Percentiles rank a stretch among this genome's conserved stretches.
phyloP scores from a whole-genome alignment of 2,329 filamentous ascomycete genomes.

The Cryphonectria naterciae region DNA sequence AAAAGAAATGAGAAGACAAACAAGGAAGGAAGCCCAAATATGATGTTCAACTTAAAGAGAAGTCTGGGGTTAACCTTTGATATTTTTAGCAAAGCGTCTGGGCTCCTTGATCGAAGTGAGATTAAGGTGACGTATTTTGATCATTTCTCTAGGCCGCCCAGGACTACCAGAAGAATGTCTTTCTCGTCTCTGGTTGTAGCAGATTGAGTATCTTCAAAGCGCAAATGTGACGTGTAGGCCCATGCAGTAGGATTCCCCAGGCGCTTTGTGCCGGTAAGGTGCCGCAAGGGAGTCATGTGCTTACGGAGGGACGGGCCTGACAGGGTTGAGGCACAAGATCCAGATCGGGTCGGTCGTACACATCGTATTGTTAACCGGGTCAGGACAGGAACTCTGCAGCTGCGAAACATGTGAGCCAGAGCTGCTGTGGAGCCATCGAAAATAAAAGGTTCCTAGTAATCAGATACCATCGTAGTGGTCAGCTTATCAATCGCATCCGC shows the following conservation, averaged over 20 bases:
- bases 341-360: not conserved
- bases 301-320: not conserved
- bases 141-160: not conserved
- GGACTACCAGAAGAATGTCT: not conserved
- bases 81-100: not conserved
- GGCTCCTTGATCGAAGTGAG: not conserved
- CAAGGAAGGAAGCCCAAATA: not conserved
- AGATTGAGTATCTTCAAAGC: conserved; percentile 19
- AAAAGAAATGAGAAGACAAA: not conserved
- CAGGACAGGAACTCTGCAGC: not conserved
- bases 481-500: not conserved
- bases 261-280: not conserved
- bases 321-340: not conserved
- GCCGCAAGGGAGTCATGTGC: not conserved
- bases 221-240: conserved; percentile 16
- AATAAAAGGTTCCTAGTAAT: not conserved
- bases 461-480: not conserved
- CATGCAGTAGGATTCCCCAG: not conserved
- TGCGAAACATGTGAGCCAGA: not conserved
- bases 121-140: not conserved
- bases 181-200: not conserved
- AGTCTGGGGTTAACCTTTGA: not conserved
- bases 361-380: not conserved
- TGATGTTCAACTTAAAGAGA: not conserved
- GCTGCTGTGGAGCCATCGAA: not conserved